Evolutionary conservation across 768 basidiomycete genomes (phyloP), one percentile per base, ranked within the genome.

Genomic region (Tulasnella sp.): DNA sequence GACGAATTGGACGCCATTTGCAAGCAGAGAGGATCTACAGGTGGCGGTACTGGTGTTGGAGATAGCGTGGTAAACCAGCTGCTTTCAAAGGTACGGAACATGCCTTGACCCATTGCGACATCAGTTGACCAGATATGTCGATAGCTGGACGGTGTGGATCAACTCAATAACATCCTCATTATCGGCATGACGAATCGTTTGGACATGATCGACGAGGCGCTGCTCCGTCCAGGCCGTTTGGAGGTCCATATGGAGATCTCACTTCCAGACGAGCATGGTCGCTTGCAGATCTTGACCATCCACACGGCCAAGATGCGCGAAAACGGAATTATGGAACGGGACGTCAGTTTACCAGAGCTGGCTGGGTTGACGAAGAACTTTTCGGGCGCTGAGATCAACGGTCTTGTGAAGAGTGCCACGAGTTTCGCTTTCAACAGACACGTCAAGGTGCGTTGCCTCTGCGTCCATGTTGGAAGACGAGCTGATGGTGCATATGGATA

Each of bases 161-260:
- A 94, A 84, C 86, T 99, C 39, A 99, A 99, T 86, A 99, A 99
- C 84, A 97, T 99, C 78, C 91, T 99, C 80, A 92, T 99, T 80
- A 99, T 99, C 79, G 97, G 97, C 80, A 99, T 99, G 97, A 99
- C 97, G 67, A 99, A 99, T 83, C 91, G 97, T 77, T 84, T 90
- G 58, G 97, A 99, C 86, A 94, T 99, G 96, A 98, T 99, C 80
- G 97, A 99, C 81, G 97, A 99, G 82, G 97, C 97, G 9, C 88
- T 99, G 1, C 88, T 98, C 6, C 96, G 97, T 80, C 96, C 97
- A 0, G 97, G 97, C 58, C 96, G 97, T 86, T 91, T 99, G 68
- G 97, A 99, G 83, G 96, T 99, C 17, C 97, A 99, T 84, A 97
- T 99, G 91, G 97, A 99, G 84, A 99, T 99, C 78, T 98, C 96